These are phyloP conservation scores for Begonia fuchsioides DNA, from an alignment of 306 rosid genomes.

Conservation along the genomic window DNA sequence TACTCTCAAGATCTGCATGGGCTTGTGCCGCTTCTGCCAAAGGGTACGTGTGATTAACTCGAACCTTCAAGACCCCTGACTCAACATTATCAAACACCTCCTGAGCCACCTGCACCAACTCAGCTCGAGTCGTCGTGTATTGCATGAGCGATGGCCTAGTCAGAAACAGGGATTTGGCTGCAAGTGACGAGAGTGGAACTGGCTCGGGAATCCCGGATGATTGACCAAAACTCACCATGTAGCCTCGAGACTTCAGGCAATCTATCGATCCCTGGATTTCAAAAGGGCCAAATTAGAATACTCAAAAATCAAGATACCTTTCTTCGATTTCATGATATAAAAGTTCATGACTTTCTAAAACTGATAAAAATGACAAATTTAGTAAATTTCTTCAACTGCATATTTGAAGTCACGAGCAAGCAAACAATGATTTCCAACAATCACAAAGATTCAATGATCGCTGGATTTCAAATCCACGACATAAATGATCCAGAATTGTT, in stretches of 20 bases:
- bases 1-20: slow-evolving; percentile 59
- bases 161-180: slow-evolving; percentile 58
- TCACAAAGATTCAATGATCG: too few relatives aligned
- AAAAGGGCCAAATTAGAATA: neutral
- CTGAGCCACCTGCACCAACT: slow-evolving; percentile 53
- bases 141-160: slow-evolving; percentile 65
- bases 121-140: slow-evolving; percentile 41
- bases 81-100: slow-evolving; percentile 51
- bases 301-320: slow-evolving; percentile 1
- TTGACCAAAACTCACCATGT: slow-evolving; percentile 82
- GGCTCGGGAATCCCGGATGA: slow-evolving; percentile 86
- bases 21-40: slow-evolving; percentile 69
- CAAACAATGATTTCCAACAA: too few relatives aligned
- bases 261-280: slow-evolving; percentile 60
- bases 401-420: too few relatives aligned
- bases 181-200: slow-evolving; percentile 55
- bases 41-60: slow-evolving; percentile 73
- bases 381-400: too few relatives aligned
- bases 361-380: neutral
- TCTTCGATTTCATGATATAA: too few relatives aligned
- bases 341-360: too few relatives aligned
- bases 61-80: slow-evolving; percentile 45
- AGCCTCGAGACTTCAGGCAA: slow-evolving; percentile 54
- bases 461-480: too few relatives aligned
- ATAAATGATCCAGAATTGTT: too few relatives aligned